Evolutionary conservation across 1,139 yeast species (phyloP).

Genomic region (Taiozyma onychis): DNA sequence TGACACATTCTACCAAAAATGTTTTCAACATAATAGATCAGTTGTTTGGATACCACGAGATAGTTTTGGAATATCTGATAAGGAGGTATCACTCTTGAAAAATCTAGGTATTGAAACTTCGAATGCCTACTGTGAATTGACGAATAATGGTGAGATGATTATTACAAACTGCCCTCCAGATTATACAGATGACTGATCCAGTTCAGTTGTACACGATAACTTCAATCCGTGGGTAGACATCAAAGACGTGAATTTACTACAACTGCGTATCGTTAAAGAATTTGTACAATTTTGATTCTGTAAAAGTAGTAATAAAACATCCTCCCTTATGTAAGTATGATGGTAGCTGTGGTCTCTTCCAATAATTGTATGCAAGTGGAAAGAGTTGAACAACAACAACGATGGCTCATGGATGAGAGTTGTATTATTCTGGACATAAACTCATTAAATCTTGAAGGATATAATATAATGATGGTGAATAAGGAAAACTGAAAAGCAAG

Average conservation of each 20-base stretch:
- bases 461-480: neutral
- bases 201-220: too few species aligned
- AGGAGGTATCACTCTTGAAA: conserved; percentile 23
- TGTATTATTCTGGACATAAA: neutral
- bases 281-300: neutral
- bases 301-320: neutral
- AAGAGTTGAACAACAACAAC: neutral
- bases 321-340: neutral
- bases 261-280: neutral
- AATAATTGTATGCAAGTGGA: neutral
- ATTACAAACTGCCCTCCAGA: conserved; percentile 22
- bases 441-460: neutral
- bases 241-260: neutral
- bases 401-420: neutral
- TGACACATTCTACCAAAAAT: conserved; percentile 21
- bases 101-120: conserved; percentile 25
- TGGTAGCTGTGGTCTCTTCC: neutral
- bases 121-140: conserved; percentile 22
- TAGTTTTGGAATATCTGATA: conserved; percentile 24
- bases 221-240: neutral
- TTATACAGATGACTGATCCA: conserved; percentile 5
- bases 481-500: neutral
- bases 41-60: conserved; percentile 37
- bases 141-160: conserved; percentile 22
- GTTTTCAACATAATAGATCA: conserved; percentile 18